These are phyloP conservation scores for Beauveria medogensis DNA, from an alignment of 2,329 filamentous ascomycete species.

Conservation along the genomic window DNA sequence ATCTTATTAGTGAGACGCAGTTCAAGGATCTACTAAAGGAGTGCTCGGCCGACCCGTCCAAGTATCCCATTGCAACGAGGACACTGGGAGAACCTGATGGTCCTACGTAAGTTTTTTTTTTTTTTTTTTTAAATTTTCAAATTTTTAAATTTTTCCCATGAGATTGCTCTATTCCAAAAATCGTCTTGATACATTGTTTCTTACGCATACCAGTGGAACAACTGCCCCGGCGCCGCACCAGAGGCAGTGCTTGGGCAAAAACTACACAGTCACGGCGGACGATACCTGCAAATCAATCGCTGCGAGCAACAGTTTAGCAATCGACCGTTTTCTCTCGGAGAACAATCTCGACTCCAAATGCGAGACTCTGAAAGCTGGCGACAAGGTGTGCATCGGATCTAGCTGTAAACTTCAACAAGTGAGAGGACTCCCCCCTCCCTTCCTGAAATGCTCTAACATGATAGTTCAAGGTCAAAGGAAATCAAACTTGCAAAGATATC, in stretches of 20 bases:
- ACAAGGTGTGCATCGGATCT: background rate
- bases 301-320: background rate
- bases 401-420: background rate
- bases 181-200: background rate
- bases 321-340: background rate
- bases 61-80: background rate
- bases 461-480: background rate
- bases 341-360: background rate
- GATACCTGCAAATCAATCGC: background rate
- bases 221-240: background rate
- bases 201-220: background rate
- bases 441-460: background rate
- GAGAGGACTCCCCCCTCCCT: background rate
- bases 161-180: too few species aligned
- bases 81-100: background rate
- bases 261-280: background rate
- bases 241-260: background rate
- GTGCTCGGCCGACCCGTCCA: background rate
- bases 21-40: background rate
- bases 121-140: background rate
- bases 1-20: background rate
- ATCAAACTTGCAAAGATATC: background rate
- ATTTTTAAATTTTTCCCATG: too few species aligned
- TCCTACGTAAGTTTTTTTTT: background rate
- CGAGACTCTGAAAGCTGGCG: background rate